Evolutionary conservation across 306 rosid genomes (phyloP), one percentile per base, ranked within the genome.

Genomic region (Fagus sylvatica): DNA sequence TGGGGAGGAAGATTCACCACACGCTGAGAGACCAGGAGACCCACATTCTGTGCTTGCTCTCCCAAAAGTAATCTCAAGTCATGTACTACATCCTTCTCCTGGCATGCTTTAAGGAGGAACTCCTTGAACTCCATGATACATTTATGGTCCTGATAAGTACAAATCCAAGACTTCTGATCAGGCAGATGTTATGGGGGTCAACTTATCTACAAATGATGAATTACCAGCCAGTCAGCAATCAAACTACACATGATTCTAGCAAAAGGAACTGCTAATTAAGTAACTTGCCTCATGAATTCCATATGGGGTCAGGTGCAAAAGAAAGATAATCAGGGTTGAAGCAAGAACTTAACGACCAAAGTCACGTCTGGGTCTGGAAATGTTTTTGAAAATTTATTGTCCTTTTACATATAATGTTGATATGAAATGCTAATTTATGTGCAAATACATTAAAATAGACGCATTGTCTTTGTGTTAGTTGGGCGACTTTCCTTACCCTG

Each of bases 21-120:
- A 36, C 90, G 89, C 74, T 93, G 96, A 69, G 97, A 93, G 16
- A 95, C 96, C 79, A 95, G 77, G 76, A 90, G 91, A 73, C 93
- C 94, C 0, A 88, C 91, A 66, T 62, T 53, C 6, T 51, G 79
- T 65, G 83, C 81, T 78, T 93, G 90, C 78, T 88, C 94, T 41
- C 80, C 90, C 72, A 91, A 86, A 78, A 89, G 85, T 56, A 53
- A 74, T 77, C 73, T 84, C 88, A 92, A 82, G 51, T 85, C 79
- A 64, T 77, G 90, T 59, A 30, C 71, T 49, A 64, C 66, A 37
- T 73, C 81, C 65, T 85, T 86, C 61, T 87, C 91, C 69, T 80
- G 82, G 80, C 87, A 83, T 39, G 75, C 89, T 80, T 86, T 85
- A 48, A 28, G 81, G 53, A 95, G 92, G 70, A 78, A 91, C 13